Evolutionary conservation across 2,329 filamentous ascomycete genomes (phyloP).

Genomic region (Penicillium sp.): DNA sequence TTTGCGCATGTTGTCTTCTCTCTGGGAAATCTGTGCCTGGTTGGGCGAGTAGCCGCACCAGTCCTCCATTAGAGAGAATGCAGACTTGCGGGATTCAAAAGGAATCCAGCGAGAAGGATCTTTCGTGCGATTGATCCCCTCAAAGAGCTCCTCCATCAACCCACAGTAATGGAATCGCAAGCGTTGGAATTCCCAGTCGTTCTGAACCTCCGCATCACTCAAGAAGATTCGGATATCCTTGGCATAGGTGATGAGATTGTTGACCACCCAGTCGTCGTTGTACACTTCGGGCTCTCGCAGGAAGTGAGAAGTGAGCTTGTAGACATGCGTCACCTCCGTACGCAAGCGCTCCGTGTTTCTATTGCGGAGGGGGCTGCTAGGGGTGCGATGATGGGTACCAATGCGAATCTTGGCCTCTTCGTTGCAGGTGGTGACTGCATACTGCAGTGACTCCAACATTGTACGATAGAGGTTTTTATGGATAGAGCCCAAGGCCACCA

Average conservation of each 20-base stretch:
- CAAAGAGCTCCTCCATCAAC: constrained; percentile 86
- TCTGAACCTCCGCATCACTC: constrained; percentile 91
- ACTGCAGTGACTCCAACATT: constrained; percentile 83
- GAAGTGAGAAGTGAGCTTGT: constrained; percentile 89
- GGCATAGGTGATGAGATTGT: constrained; percentile 82
- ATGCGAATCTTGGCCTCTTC: constrained; percentile 83
- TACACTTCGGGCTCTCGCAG: constrained; percentile 74
- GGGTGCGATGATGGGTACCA: constrained; percentile 71
- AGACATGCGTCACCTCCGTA: constrained; percentile 94
- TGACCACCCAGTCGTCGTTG: constrained; percentile 85
- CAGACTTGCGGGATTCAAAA: constrained; percentile 91
- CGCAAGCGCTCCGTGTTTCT: constrained; percentile 81
- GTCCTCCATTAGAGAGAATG: constrained; percentile 96
- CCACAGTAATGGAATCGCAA: constrained; percentile 92
- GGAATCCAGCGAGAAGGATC: constrained; percentile 94
- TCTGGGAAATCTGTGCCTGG: constrained; percentile 72
- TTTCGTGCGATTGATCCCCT: constrained; percentile 80
- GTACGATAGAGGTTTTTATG: constrained; percentile 92
- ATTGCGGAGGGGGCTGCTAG: constrained; percentile 78
- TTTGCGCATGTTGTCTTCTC: constrained; percentile 84
- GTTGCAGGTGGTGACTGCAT: constrained; percentile 79
- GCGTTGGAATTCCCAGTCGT: constrained; percentile 91
- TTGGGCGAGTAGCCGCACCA: constrained; percentile 98
- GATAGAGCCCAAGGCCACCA: constrained; percentile 88
- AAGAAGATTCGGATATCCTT: constrained; percentile 92